Evolutionary conservation across 2,329 filamentous ascomycete species (phyloP).

Genomic region (Aaosphaeria pasadenensis): DNA sequence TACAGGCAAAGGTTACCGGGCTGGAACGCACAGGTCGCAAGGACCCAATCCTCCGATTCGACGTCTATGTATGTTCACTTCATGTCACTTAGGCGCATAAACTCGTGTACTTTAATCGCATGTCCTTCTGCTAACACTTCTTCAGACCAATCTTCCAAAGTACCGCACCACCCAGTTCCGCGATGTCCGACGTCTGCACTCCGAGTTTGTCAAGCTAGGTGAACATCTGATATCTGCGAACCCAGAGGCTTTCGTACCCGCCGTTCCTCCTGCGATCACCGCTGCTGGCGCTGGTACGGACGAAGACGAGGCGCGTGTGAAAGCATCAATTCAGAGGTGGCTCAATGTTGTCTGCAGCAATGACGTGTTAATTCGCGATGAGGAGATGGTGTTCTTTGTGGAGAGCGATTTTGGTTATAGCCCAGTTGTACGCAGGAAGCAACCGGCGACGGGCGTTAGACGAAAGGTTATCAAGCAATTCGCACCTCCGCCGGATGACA

Average conservation of each 20-base stretch:
- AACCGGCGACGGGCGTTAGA: constrained; percentile 91
- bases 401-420: constrained; percentile 99
- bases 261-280: constrained; percentile 90
- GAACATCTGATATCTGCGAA: constrained; percentile 97
- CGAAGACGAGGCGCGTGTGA: constrained; percentile 88
- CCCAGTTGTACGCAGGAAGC: constrained; percentile 90
- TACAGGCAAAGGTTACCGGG: constrained; percentile 92
- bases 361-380: constrained; percentile 88
- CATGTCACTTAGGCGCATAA: background rate
- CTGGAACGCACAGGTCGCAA: constrained; percentile 92
- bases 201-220: constrained; percentile 93
- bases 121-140: constrained; percentile 9
- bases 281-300: constrained; percentile 94
- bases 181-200: constrained; percentile 91
- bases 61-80: constrained; percentile 77
- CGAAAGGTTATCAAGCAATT: constrained; percentile 98
- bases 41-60: constrained; percentile 90
- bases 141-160: constrained; percentile 93
- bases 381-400: constrained; percentile 98
- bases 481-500: constrained; percentile 94
- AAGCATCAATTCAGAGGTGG: constrained; percentile 89
- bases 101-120: too few species aligned
- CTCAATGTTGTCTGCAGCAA: constrained; percentile 90
- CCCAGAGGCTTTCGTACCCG: constrained; percentile 89
- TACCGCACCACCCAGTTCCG: constrained; percentile 98